Evolutionary conservation across 768 basidiomycete genomes (phyloP), one percentile per base, ranked within the genome.

Genomic region (Rhizopogon roseolus): DNA sequence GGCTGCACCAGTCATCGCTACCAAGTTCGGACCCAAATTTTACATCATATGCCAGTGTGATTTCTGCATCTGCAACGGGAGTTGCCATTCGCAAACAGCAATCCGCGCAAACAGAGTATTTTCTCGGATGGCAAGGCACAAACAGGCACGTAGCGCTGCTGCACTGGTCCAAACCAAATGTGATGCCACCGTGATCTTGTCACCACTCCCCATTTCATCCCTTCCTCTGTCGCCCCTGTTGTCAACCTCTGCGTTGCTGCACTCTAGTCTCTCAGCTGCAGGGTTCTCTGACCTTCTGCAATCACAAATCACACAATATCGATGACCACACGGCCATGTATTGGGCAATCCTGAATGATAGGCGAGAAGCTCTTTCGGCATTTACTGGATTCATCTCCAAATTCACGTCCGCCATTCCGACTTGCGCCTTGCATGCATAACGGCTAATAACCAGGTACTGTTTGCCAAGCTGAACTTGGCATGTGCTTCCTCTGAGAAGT

Each of bases 161-260:
- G 22, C 22, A 22, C 22, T 22, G 8, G 29, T 29, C 29, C 29
- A 29, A 29, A 29, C 29, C 29, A 29, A 8, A 29, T 5, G 8
- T 29, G 29, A 6, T 8, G 29, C 6, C 29, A 29, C 10, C 76
- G 77, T 14, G 83, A 82, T 58, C 66, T 81, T n/a, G 75, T 81
- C 17, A 13, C 25, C 6, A 2, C 32, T 29, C 34, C 8, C 17
- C 3, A 39, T 41, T 41, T 32, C n/a, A 14, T 4, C 16, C 73
- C 74, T 2, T 62, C 72, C 8, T 56, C 64, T 2, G 13, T 36
- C 1, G n/a, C 28, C 1, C 10, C 3, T 7, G 78, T 86, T 16
- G 73, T 86, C 9, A 73, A 76, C 39, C 80, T 78, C 66, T 88
- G 86, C 59, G 74, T 76, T 2, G 81, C 81, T 9, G 82, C 81